Base-by-base conservation (phyloP, 805 yeast species). In the Wickerhamiella musiphila region DNA sequence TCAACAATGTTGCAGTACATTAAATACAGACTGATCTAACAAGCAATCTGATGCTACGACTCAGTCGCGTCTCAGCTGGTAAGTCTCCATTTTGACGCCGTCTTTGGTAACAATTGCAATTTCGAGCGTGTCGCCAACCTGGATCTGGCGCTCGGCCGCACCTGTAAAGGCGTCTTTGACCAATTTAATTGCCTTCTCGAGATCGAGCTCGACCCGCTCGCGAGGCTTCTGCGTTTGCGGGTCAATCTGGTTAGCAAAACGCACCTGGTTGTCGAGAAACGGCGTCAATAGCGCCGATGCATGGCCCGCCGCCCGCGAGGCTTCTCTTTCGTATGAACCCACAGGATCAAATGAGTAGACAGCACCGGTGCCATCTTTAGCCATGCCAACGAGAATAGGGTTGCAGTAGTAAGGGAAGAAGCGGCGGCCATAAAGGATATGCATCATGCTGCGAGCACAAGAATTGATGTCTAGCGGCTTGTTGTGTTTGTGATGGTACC, bases 61-160 rank as follows among this genome's bases (percentile, higher is more conserved):
- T n/a, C n/a, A 86, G 63, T 86, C 96, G 54, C 78, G 73, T 68
- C 90, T 82, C 54, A 90, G 65, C 37, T 92, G 92, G 53, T 60
- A 77, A 56, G 70, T 76, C 53, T 81, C 93, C 26, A 68, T 73
- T 58, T 75, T 68, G 30, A 82, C 79, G 32, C 98, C 98, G 16
- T 83, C 94, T 53, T 83, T 84, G 10, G 95, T 82, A 37, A 86
- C 84, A 45, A 90, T 78, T 42, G 78, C 61, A 30, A 90, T 75
- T 56, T 90, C 94, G 41, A 90, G 66, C 5, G 90, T 93, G 61
- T 90, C 98, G 62, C 98, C 98, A 33, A 90, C 96, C 45, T 84
- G 92, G 46, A 90, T 90, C 57, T 90, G 96, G 66, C 98, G 78
- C 60, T 90, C 98, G 13, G 96, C 86, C 14, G 94, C 98, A 6